Evolutionary conservation across 78 protist species (phyloP).

Genomic region (Dictyostelium intermedium): DNA sequence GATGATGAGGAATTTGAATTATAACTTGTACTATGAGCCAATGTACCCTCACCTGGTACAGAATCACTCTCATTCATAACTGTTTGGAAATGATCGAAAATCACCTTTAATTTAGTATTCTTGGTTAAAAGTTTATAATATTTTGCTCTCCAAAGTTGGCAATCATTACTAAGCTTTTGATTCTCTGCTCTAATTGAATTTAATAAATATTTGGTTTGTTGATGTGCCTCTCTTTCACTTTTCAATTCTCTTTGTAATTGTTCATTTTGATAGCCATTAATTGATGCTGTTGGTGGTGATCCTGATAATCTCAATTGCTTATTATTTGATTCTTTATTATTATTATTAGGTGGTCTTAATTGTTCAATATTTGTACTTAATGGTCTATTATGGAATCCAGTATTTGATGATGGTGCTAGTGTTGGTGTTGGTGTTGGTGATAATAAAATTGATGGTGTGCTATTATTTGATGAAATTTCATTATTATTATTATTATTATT

Average conservation of each 20-base stretch:
- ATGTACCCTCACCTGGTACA: not conserved
- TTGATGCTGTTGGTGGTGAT: not conserved
- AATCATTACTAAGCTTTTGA: not conserved
- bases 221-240: conserved; percentile 2
- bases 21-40: not conserved
- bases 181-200: not conserved
- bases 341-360: not conserved
- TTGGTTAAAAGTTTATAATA: not conserved
- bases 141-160: conserved; percentile 9
- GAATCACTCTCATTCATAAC: conserved; percentile 8
- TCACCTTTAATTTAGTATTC: conserved; percentile 1
- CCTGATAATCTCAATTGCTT: not conserved
- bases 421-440: not conserved
- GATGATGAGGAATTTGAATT: not conserved
- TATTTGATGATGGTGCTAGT: conserved; percentile 1
- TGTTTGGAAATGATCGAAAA: conserved; percentile 16
- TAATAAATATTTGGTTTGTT: not conserved
- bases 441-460: not conserved
- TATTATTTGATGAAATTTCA: not conserved
- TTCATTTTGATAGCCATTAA: not conserved
- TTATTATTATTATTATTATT: not conserved
- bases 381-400: not conserved
- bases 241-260: not conserved
- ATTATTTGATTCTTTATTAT: not conserved
- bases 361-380: not conserved